These are phyloP conservation scores for Rhododendron henanense DNA, from an alignment of 148 eudicot genomes.

Conservation along the genomic window DNA sequence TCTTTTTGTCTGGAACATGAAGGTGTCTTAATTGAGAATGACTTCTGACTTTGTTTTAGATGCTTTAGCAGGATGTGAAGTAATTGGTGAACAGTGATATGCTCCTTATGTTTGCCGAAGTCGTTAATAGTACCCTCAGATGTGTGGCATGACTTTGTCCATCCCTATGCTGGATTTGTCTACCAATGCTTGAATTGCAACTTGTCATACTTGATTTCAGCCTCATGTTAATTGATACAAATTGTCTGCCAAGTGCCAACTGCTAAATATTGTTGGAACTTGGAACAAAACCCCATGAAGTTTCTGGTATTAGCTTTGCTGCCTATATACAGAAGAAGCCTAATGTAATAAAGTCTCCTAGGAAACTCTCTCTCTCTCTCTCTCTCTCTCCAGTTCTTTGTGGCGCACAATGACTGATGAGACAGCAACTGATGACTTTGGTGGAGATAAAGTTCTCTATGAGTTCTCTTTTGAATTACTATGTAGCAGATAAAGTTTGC, in stretches of 20 bases:
- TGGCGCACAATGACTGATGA: not conserved
- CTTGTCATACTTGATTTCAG: not conserved
- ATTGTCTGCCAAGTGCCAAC: slow-evolving; percentile 1
- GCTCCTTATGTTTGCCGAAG: not conserved
- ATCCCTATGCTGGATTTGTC: not conserved
- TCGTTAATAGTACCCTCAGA: not conserved
- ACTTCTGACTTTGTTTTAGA: not conserved
- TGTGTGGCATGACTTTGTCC: not conserved
- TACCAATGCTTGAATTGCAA: not conserved
- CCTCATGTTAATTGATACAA: not conserved
- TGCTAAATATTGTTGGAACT: too few species aligned
- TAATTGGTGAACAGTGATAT: not conserved
- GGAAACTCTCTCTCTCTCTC: not conserved
- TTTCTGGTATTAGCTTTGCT: not conserved
- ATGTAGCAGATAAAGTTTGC: not conserved
- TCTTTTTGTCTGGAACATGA: not conserved
- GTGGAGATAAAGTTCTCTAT: not conserved
- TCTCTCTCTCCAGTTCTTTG: not conserved
- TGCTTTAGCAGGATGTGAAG: not conserved
- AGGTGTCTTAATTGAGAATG: not conserved
- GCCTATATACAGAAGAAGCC: not conserved
- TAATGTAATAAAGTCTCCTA: not conserved
- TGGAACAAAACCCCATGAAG: not conserved
- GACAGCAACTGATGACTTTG: not conserved
- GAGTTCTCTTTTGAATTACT: not conserved